phyloP scores from a whole-genome alignment of 768 basidiomycete species.

The Lanmaoa rubissima region DNA sequence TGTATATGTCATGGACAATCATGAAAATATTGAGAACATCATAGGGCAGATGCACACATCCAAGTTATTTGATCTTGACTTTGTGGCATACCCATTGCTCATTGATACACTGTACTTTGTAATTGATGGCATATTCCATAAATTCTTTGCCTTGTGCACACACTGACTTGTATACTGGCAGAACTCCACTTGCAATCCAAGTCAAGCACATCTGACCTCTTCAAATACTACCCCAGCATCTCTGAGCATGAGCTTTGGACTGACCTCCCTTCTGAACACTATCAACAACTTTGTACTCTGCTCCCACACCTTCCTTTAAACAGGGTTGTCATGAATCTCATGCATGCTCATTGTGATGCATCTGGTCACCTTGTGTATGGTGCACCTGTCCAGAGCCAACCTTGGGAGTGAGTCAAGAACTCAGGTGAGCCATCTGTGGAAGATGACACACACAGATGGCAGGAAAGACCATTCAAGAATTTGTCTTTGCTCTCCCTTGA shows the following conservation, averaged over 20 bases:
- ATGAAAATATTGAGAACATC: background rate
- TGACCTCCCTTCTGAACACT: conserved; percentile 54
- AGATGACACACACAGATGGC: conserved; percentile 42
- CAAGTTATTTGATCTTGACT: conserved; percentile 48
- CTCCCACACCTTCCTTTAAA: conserved; percentile 55
- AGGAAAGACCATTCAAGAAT: conserved; percentile 56
- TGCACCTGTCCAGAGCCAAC: conserved; percentile 64
- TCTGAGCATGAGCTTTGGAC: conserved; percentile 50
- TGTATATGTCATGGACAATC: conserved; percentile 12
- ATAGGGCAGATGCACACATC: conserved; percentile 51
- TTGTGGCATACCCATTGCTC: conserved; percentile 60
- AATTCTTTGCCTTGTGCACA: too few relatives aligned
- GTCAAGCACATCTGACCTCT: conserved; percentile 52
- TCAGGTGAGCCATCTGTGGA: conserved; percentile 48
- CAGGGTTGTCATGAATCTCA: conserved; percentile 53
- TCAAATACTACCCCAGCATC: conserved; percentile 58
- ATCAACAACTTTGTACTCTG: conserved; percentile 54
- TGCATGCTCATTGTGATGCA: conserved; percentile 54
- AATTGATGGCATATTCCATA: conserved; percentile 57
- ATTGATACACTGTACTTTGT: conserved; percentile 74
- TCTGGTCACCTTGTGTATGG: conserved; percentile 50
- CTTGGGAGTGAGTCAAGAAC: conserved; percentile 88
- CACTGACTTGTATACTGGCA: conserved; percentile 25
- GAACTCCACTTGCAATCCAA: conserved; percentile 64
- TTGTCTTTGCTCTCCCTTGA: conserved; percentile 71